Evolutionary conservation across 2,329 filamentous ascomycete genomes (phyloP), one percentile per base, ranked within the genome.

Genomic region (Colletotrichum simmondsii): DNA sequence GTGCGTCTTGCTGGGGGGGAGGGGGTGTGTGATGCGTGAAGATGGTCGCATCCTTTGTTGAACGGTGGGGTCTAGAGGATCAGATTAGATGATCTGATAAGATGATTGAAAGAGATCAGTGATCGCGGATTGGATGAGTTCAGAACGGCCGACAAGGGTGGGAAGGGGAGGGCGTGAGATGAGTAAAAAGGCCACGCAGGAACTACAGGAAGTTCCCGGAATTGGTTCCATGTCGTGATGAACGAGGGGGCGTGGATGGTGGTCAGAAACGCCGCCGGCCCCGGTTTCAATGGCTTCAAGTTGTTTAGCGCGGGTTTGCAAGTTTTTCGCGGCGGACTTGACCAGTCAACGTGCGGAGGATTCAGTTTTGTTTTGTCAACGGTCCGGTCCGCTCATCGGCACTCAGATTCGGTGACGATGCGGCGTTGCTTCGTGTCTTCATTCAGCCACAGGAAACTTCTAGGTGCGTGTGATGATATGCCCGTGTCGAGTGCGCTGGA

Each of bases 81-180:
- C 64, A 68, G 69, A 71, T 71, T 71, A 68, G 69, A 71, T 71
- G 64, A 71, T 71, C 69, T 68, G 69, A 71, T 71, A 71, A 68
- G 69, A 59, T 68, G 69, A 63, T 53, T 30, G 22, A 49, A 10
- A 56, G 54, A 65, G 12, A 68, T 71, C 46, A 53, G 8, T 30
- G 37, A 22, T 24, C 12, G 28, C 26, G 68, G 64, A 71, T 68
- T 71, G 69, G 69, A 71, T 42, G 37, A 61, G 8, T 1, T n/a
- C 42, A 49, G 42, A 49, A 49, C 16, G 42, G 24, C 6, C 28
- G 12, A 16, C 32, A 22, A 19, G 12, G 4, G 2, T 37, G 37
- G 56, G 19, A 67, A 52, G 52, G 26, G 35, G 28, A 22, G 22
- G 22, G 60, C n/a, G 42, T 54, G 49, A 10, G 37, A n/a, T 58